phyloP scores from a whole-genome alignment of 179 eudicot species.

The Drosera spatulata region DNA sequence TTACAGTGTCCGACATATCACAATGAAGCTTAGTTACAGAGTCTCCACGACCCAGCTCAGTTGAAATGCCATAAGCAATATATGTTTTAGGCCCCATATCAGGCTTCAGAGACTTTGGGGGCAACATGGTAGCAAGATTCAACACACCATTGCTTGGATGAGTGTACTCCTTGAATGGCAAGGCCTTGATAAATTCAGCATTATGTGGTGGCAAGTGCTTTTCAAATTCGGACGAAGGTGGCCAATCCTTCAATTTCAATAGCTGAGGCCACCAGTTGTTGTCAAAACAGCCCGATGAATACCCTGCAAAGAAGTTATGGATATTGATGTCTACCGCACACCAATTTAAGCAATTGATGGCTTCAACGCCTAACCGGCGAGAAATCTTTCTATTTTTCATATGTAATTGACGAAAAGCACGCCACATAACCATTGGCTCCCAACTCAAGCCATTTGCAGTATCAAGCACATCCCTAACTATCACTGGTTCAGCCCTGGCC shows the following conservation, averaged over 20 bases:
- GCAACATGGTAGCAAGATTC: conserved; percentile 47
- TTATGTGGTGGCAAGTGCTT: conserved; percentile 60
- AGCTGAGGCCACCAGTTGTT: conserved; percentile 32
- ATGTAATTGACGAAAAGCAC: conserved; percentile 64
- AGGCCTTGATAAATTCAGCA: conserved; percentile 45
- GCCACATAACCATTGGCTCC: conserved; percentile 96
- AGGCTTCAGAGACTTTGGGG: conserved; percentile 27
- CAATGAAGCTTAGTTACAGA: conserved; percentile 77
- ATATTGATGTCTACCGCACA: conserved; percentile 57
- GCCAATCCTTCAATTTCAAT: conserved; percentile 74
- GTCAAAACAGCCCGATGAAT: conserved; percentile 15
- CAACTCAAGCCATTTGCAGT: conserved; percentile 67
- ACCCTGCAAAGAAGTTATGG: conserved; percentile 45
- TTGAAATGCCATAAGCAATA: conserved; percentile 59
- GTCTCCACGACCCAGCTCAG: conserved; percentile 74
- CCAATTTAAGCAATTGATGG: conserved; percentile 60
- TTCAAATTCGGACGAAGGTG: conserved; percentile 47
- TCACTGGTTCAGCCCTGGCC: conserved; percentile 65
- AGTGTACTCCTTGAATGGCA: conserved; percentile 69
- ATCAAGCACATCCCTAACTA: conserved; percentile 52
- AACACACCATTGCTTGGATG: conserved; percentile 45
- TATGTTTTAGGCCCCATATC: conserved; percentile 78
- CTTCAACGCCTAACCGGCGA: conserved; percentile 26
- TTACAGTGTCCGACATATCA: conserved; percentile 81
- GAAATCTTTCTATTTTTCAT: conserved; percentile 8